Conservation (phyloP, 176 grass and related monocot species). For the Carex myosuroides region DNA sequence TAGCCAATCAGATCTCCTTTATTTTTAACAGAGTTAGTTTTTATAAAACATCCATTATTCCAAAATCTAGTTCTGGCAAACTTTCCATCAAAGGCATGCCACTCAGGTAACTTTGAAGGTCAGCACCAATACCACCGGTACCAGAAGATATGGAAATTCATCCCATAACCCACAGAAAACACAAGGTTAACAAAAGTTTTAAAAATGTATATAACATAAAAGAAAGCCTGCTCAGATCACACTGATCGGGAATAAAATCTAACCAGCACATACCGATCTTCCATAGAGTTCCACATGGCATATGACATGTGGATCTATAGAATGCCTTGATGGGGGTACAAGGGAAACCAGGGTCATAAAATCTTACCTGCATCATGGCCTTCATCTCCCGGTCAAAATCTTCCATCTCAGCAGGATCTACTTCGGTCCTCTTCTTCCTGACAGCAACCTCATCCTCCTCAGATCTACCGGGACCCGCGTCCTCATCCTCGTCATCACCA, state of each 20-base stretch:
- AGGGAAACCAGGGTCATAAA: background rate
- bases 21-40: background rate
- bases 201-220: background rate
- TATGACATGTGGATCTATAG: background rate
- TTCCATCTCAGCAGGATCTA: slow-evolving; percentile 92
- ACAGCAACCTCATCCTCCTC: slow-evolving; percentile 81
- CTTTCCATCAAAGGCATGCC: background rate
- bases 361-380: slow-evolving; percentile 46
- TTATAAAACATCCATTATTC: background rate
- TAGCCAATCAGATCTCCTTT: background rate
- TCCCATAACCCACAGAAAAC: background rate
- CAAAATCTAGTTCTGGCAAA: background rate
- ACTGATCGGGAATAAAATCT: background rate
- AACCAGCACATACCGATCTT: background rate
- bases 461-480: slow-evolving; percentile 44
- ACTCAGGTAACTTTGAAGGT: background rate
- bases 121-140: background rate
- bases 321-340: background rate
- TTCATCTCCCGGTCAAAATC: slow-evolving; percentile 93
- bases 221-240: background rate
- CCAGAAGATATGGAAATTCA: background rate
- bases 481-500: slow-evolving; percentile 75
- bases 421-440: slow-evolving; percentile 64
- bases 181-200: background rate
- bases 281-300: background rate